These are phyloP conservation scores for Solanum chacoense DNA, from an alignment of 305 asterid species.

Conservation along the genomic window DNA sequence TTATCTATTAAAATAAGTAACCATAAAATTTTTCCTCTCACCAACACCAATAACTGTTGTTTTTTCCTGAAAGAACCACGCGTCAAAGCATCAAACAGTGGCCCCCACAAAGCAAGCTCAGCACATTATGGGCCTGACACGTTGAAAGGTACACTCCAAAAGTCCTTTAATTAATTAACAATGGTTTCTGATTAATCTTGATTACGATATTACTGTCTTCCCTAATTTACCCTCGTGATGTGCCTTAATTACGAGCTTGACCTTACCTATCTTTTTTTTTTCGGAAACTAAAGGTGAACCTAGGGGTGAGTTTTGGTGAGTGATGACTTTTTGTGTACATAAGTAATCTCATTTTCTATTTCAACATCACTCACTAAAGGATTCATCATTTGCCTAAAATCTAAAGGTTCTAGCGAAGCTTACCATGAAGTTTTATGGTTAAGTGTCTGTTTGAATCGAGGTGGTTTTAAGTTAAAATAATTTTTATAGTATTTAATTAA, in stretches of 20 bases:
- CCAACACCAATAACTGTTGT: not conserved
- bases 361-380: constrained; percentile 1
- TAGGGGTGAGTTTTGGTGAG: not conserved
- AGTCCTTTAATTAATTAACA: not conserved
- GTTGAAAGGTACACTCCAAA: constrained; percentile 1
- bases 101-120: not conserved
- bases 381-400: constrained; percentile 1
- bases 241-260: not conserved
- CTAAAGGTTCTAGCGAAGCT: not conserved
- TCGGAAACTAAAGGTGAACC: not conserved
- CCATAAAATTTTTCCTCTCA: too few species aligned
- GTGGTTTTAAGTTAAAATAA: not conserved
- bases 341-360: constrained; percentile 22
- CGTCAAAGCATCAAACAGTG: constrained; percentile 7
- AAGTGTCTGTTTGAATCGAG: fast-evolving
- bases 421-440: not conserved
- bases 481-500: too few species aligned
- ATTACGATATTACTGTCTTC: not conserved
- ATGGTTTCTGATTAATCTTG: not conserved
- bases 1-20: too few species aligned
- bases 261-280: not conserved
- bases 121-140: constrained; percentile 15
- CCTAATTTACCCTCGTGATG: not conserved
- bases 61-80: constrained; percentile 1
- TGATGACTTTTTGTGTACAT: constrained; percentile 12